Percentiles rank a stretch among this genome's conserved stretches.
These are phyloP conservation scores for Leccinum fallax DNA, from an alignment of 1,284 basidiomycete species.

Conservation along the genomic window DNA sequence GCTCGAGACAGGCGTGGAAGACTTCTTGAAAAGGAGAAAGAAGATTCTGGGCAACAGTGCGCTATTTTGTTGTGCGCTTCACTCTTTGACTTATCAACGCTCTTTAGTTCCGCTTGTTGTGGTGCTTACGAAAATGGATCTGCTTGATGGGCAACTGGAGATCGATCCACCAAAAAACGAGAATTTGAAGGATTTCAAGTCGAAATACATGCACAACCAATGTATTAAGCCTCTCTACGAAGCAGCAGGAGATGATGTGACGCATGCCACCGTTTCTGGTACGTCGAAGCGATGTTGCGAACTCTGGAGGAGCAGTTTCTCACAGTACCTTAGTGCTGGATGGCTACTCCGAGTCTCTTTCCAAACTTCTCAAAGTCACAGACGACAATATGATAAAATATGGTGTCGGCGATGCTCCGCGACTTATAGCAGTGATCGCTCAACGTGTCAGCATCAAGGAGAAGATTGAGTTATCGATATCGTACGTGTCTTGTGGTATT, in stretches of 20 bases:
- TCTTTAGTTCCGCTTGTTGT: conserved; percentile 9
- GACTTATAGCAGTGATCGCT: too few relatives aligned
- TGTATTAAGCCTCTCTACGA: neutral
- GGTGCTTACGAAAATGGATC: conserved; percentile 20
- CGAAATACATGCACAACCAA: neutral
- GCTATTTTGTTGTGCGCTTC: too few relatives aligned
- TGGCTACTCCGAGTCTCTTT: conserved; percentile 2
- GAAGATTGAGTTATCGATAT: too few relatives aligned
- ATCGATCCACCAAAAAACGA: neutral
- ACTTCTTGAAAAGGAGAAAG: too few relatives aligned
- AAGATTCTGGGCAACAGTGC: too few relatives aligned
- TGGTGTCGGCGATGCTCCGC: too few relatives aligned
- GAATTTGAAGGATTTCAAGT: neutral
- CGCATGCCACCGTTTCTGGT: conserved; percentile 14
- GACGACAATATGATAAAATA: too few relatives aligned
- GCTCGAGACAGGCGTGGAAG: too few relatives aligned
- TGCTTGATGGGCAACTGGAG: conserved; percentile 6
- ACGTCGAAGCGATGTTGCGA: neutral
- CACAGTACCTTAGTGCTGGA: conserved; percentile 3
- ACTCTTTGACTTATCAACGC: too few relatives aligned
- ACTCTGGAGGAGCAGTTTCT: neutral
- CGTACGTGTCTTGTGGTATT: too few relatives aligned
- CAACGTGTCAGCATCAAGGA: too few relatives aligned
- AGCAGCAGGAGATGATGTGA: conserved; percentile 1
- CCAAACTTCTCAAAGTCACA: neutral